Evolutionary conservation across 306 rosid genomes (phyloP).

Genomic region (Sindora glabra): DNA sequence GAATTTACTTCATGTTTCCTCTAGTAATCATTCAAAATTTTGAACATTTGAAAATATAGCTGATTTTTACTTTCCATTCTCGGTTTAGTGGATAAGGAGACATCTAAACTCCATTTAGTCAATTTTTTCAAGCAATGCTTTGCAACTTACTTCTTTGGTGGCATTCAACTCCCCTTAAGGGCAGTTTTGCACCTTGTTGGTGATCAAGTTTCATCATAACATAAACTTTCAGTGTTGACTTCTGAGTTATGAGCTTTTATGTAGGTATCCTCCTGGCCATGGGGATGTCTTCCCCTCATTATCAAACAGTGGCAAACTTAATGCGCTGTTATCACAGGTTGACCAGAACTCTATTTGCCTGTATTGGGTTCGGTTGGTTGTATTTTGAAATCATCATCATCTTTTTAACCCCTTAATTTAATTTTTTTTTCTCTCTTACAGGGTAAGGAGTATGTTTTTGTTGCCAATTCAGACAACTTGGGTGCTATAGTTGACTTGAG

Average conservation of each 20-base stretch:
- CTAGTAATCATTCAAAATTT: no score
- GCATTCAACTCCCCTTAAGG: no score
- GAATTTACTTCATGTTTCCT: no score
- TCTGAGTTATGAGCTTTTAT: conserved; percentile 12
- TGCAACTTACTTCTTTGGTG: no score
- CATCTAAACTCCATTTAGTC: no score
- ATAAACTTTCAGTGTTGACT: no score
- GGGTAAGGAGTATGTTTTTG: conserved; percentile 93
- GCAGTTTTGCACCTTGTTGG: no score
- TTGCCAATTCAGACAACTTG: conserved; percentile 92
- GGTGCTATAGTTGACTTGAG: conserved; percentile 96
- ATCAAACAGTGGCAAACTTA: conserved; percentile 84
- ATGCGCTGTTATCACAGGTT: conserved; percentile 76
- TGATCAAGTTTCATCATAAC: no score
- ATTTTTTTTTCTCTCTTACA: conserved; percentile 23
- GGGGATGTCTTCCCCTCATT: conserved; percentile 95
- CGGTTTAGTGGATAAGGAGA: no score
- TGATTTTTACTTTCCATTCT: no score
- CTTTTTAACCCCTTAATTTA: conserved; percentile 1
- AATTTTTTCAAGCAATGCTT: no score
- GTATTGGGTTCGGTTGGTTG: neutral
- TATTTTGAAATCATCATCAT: neutral
- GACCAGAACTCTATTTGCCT: conserved; percentile 17
- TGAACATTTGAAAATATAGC: no score
- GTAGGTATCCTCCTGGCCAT: conserved; percentile 99